Evolutionary conservation across 768 basidiomycete species (phyloP), one percentile per base, ranked within the genome.

Genomic region (Plicaturopsis crispa): DNA sequence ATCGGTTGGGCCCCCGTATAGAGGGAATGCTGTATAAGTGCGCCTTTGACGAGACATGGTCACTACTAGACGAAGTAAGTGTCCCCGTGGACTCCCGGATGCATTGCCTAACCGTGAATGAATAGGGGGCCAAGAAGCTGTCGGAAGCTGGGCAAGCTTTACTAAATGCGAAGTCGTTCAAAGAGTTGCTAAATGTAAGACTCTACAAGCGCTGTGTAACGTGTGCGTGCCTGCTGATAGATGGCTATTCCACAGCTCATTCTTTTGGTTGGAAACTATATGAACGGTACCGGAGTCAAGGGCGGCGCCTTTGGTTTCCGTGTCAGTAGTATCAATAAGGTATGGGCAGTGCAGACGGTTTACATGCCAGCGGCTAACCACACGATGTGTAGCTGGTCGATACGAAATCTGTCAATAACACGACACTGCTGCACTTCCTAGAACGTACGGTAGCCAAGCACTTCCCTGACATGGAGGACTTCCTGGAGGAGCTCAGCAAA

Each of bases 291-390:
- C 38, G 91, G 93, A 38, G 74, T 90, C 50, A 96, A 94, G 57
- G 94, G 94, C 39, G 93, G 93, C 22, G 96, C 96, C 1, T 94
- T 88, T 50, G 94, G 94, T 42, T 99, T 99, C 75, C 80, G 86
- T 51, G 79, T 98, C 37, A 91, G 89, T 63, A 94, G 92, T 59
- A 93, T 99, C 61, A 98, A 99, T 66, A 92, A 92, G 73, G 91
- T 82, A 51, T 45, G 63, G 10, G 26, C 26, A 14, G 14, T 8
- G 14, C 26, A 28, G 8, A 8, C 26, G 26, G 14, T 8, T 28
- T 8, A 28, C 10, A 28, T 28, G 26, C 8, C 26, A 28, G 8
- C 26, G 8, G 31, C 4, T 45, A 16, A 14, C 34, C 5, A 6
- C 17, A 28, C 31, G 38, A 36, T 42, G 19, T 26, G 4, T 47